Percentiles rank a stretch among this genome's conserved stretches.
phyloP scores from a whole-genome alignment of 2,329 filamentous ascomycete species.

The Fusarium floridanum region DNA sequence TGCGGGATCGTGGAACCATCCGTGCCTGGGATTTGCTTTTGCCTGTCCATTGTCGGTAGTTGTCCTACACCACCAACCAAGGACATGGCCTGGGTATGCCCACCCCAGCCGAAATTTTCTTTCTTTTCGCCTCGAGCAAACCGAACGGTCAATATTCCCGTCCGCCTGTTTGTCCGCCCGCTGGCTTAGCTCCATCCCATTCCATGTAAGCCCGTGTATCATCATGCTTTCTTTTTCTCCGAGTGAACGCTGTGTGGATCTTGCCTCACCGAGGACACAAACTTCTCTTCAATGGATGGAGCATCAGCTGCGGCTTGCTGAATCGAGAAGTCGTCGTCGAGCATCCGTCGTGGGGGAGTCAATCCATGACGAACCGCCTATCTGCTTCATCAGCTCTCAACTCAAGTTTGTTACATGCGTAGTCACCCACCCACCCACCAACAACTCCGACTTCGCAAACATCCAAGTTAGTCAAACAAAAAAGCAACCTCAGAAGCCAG shows the following conservation, averaged over 20 bases:
- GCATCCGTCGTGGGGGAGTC: neutral
- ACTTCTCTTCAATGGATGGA: neutral
- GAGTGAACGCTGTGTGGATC: conserved; percentile 10
- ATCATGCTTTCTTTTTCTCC: conserved; percentile 17
- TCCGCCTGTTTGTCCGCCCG: conserved; percentile 10
- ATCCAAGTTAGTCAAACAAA: neutral
- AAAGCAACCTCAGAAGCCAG: neutral
- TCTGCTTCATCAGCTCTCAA: neutral
- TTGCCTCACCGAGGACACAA: neutral
- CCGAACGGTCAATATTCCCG: conserved; percentile 30
- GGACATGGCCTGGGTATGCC: conserved; percentile 2
- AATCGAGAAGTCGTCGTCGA: conserved; percentile 2
- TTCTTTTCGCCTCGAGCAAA: conserved; percentile 17
- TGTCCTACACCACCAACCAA: conserved; percentile 16
- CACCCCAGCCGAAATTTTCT: conserved; percentile 17
- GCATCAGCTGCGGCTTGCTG: conserved; percentile 19
- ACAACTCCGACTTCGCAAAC: conserved; percentile 3
- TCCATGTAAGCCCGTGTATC: conserved; percentile 8
- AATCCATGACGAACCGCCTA: neutral
- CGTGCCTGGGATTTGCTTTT: conserved; percentile 38
- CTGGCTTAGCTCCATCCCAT: neutral
- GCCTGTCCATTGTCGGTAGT: conserved; percentile 41
- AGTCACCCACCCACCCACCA: neutral
- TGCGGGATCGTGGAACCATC: conserved; percentile 36
- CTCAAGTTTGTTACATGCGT: neutral